Base-by-base conservation (phyloP, 306 rosid genomes). In the Prosopis cineraria region DNA sequence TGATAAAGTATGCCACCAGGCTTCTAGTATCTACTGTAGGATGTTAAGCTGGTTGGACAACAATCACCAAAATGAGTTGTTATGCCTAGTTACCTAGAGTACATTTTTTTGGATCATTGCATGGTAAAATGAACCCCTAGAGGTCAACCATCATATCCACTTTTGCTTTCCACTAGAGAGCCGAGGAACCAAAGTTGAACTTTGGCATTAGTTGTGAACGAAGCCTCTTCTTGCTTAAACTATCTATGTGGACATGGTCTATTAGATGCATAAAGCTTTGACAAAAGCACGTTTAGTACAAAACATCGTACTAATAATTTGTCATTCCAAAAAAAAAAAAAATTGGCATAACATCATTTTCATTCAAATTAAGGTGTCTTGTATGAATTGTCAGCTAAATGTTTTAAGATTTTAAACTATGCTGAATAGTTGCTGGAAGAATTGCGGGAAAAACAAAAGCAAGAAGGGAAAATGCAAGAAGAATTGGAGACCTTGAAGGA, bases 401-500 rank as follows among this genome's bases (percentile, higher is more conserved):
- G 52, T 78, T 41, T 47, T 70, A 73, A 70, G 66, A 82, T 72
- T 83, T 39, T 37, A 36, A 58, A 70, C 73, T 63, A 22, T 77
- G 70, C 83, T 79, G 33, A 67, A 48, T 75, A 95, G 99, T 84
- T 95, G 87, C 69, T 72, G 64, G 88, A 90, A 77, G 93, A 93
- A 68, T 78, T 95, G 83, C 76, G 37, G 8, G 88, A 86, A 81
- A 95, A 89, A 80, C 81, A 87, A 88, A 86, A 85, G 33, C 87
- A 79, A 74, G 90, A 89, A 81, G 93, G 76, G 55, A 87, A 78
- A 72, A 65, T 88, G 84, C 88, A 78, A 73, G 87, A 86, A 76
- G 98, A 95, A 76, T 71, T 95, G 86, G 96, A 90, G 68, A 74
- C 31, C 79, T 68, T 93, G 84, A 93, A 85, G 80, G 80, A 85